phyloP scores from a whole-genome alignment of 352 stramenopile genomes.

The Albugo candida region DNA sequence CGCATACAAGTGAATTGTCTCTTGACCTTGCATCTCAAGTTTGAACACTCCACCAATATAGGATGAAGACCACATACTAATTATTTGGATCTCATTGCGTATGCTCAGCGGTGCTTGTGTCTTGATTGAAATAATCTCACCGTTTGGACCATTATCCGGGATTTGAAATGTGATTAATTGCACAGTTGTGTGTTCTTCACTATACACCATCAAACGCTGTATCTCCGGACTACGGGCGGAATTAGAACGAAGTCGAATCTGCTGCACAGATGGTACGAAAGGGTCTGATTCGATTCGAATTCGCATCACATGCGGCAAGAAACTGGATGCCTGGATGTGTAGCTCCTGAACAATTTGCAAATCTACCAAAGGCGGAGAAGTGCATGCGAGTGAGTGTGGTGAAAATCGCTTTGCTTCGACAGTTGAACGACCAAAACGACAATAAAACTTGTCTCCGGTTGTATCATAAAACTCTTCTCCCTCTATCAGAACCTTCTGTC shows the following conservation, averaged over 20 bases:
- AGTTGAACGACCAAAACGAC: slow-evolving; percentile 73
- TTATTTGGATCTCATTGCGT: slow-evolving; percentile 20
- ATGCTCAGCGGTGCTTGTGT: slow-evolving; percentile 13
- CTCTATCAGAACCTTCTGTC: slow-evolving; percentile 24
- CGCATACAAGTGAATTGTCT: slow-evolving; percentile 20
- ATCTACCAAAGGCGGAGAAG: slow-evolving; percentile 31
- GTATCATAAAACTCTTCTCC: slow-evolving; percentile 36
- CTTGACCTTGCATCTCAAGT: slow-evolving; percentile 14
- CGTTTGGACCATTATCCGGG: not conserved
- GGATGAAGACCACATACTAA: slow-evolving; percentile 17
- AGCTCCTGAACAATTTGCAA: slow-evolving; percentile 76
- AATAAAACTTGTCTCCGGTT: slow-evolving; percentile 25
- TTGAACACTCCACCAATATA: slow-evolving; percentile 31
- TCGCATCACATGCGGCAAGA: slow-evolving; percentile 30
- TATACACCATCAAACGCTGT: slow-evolving; percentile 18
- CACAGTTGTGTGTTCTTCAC: slow-evolving; percentile 8
- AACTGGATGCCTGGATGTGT: slow-evolving; percentile 18
- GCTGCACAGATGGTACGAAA: slow-evolving; percentile 22
- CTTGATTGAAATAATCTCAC: slow-evolving; percentile 16
- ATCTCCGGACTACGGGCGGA: slow-evolving; percentile 27
- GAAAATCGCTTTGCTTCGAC: slow-evolving; percentile 52
- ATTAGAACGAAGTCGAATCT: slow-evolving; percentile 12
- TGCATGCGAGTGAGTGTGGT: slow-evolving; percentile 31
- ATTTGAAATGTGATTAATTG: slow-evolving; percentile 1
- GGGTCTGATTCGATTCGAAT: slow-evolving; percentile 21